Evolutionary conservation across 805 yeast species (phyloP), one percentile per base, ranked within the genome.

Genomic region (Nakazawaea populi): DNA sequence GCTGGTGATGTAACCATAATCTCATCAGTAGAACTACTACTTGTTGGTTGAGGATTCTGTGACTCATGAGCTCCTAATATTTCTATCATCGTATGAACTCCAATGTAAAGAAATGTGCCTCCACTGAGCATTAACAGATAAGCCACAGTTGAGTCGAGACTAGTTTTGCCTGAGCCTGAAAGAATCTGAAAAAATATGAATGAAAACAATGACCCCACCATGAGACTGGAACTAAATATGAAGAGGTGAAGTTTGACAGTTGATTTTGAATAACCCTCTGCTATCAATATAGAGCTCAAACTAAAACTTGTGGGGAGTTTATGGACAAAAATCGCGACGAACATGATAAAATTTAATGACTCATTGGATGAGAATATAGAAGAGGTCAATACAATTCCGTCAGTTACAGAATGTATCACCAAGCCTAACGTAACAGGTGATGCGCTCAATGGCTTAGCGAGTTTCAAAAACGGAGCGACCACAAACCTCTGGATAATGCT

Each of bases 281-380:
- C 65, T 9, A 78, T 57, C 32, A 87, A 68, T 12, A 85, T 70
- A 1, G 87, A 73, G 4, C 79, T 63, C 41, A 87, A 70, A 40
- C 90, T 85, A 62, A 87, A 83, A 5, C 89, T 74, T 0, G 92
- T 84, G 0, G 94, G 94, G 5, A 86, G 69, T 63, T 87, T 87
- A 69, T 87, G 94, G 34, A 84, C 60, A 53, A 86, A 71, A 31
- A 87, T 77, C 10, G 88, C 83, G 10, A 82, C 47, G 44, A 83
- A 76, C 47, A 87, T 79, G 38, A 81, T 56, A 44, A 70, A 37
- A 52, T 67, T 72, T 37, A 75, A 64, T 6, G 71, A 63, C 7
- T 65, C 58, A 51, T 67, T 67, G 24, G 69, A 58, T 9, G 76
- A 60, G 12, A 60, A 42, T 2, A 65, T 71, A 1, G 85, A 73